These are phyloP conservation scores for Candida takata DNA, from an alignment of 805 yeast genomes.

Conservation along the genomic window DNA sequence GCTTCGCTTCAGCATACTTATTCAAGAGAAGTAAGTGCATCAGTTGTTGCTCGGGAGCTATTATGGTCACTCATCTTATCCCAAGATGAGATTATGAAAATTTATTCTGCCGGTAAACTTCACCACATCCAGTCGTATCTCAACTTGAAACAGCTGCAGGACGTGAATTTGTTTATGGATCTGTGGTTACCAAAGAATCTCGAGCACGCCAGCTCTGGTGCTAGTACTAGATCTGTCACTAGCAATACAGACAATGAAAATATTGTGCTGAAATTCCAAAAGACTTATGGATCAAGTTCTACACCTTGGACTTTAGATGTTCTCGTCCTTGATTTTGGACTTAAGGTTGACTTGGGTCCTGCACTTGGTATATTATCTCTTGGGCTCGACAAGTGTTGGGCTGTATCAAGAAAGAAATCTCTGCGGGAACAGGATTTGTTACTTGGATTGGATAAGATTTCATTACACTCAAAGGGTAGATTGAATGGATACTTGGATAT, in stretches of 20 bases:
- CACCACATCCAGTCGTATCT: conserved; percentile 54
- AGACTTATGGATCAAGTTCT: conserved; percentile 55
- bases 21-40: conserved; percentile 84
- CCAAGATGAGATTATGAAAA: conserved; percentile 30
- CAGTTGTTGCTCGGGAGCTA: conserved; percentile 42
- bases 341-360: conserved; percentile 73
- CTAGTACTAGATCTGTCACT: conserved; percentile 21
- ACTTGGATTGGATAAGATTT: conserved; percentile 47
- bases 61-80: conserved; percentile 42
- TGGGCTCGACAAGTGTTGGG: conserved; percentile 56
- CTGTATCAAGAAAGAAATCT: conserved; percentile 55
- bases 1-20: conserved; percentile 85
- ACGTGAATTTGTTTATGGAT: conserved; percentile 72
- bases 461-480: conserved; percentile 63
- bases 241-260: conserved; percentile 3
- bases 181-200: conserved; percentile 56
- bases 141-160: conserved; percentile 81
- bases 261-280: conserved; percentile 40
- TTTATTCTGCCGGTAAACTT: conserved; percentile 45
- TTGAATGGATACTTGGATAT: conserved; percentile 62
- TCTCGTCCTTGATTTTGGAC: conserved; percentile 42
- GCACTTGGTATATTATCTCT: conserved; percentile 65
- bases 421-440: conserved; percentile 68
- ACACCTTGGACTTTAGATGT: conserved; percentile 70
- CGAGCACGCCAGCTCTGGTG: conserved; percentile 1